phyloP scores from a whole-genome alignment of 441 rosid species.

The Eutrema salsugineum region DNA sequence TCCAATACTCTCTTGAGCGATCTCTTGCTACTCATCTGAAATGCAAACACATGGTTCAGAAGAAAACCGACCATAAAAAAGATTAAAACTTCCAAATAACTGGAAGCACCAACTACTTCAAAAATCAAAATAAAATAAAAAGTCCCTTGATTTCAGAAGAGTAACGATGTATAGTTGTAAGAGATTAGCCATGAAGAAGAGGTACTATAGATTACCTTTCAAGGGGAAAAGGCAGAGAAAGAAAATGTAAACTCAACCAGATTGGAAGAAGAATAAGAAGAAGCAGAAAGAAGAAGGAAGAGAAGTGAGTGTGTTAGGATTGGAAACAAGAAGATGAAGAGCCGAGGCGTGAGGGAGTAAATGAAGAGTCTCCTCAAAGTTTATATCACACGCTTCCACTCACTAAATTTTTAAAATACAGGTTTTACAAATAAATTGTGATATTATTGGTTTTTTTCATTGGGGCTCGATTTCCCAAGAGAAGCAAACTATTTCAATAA shows the following conservation, averaged over 20 bases:
- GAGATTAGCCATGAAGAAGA: background rate
- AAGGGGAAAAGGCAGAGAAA: background rate
- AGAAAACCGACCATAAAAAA: background rate
- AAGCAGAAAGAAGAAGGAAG: background rate
- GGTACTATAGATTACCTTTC: background rate
- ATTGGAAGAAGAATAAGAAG: background rate
- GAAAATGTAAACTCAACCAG: background rate
- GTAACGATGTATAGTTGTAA: no score
- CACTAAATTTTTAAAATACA: background rate
- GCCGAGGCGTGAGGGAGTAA: background rate
- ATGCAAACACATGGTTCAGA: background rate
- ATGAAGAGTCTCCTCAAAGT: background rate
- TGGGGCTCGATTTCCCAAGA: background rate
- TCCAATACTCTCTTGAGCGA: constrained; percentile 17
- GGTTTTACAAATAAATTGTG: background rate
- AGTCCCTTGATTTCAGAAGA: no score
- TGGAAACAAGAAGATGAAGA: background rate
- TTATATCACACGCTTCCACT: background rate
- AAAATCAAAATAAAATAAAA: no score
- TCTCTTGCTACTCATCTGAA: constrained; percentile 9
- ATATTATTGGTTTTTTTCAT: background rate
- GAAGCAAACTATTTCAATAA: background rate
- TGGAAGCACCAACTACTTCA: no score
- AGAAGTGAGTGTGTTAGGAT: background rate
- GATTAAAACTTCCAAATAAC: background rate